Evolutionary conservation across 208 protist genomes (phyloP).

Genomic region (Leishmania major): DNA sequence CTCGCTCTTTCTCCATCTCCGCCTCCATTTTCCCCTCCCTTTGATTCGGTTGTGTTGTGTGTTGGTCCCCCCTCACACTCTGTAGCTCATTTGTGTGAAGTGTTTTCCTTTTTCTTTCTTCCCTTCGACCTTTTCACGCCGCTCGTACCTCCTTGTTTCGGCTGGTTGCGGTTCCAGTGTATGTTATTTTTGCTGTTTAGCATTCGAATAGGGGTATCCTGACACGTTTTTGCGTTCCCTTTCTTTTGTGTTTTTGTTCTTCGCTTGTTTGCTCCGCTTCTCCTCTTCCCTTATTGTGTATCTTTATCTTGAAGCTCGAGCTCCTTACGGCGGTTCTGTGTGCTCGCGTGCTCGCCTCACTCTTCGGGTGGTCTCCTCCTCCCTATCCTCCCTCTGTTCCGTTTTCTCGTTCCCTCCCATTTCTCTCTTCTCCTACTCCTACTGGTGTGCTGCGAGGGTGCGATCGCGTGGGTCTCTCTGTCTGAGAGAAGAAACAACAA

Average conservation of each 20-base stretch:
- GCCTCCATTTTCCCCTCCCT: not conserved
- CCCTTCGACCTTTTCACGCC: not conserved
- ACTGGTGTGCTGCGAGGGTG: not conserved
- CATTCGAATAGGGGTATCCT: not conserved
- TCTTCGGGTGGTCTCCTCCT: not conserved
- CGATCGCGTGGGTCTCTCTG: not conserved
- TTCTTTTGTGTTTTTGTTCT: not conserved
- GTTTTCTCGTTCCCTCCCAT: not conserved
- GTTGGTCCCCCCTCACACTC: not conserved
- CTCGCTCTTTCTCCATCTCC: not conserved
- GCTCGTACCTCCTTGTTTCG: not conserved
- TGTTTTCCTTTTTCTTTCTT: not conserved
- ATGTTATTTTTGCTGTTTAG: not conserved
- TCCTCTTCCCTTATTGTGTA: not conserved
- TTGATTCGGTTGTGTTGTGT: not conserved
- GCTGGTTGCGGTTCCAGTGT: not conserved
- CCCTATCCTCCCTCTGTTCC: not conserved
- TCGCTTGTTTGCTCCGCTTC: not conserved
- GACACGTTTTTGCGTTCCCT: not conserved
- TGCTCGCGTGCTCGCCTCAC: not conserved
- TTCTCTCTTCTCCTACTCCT: not conserved
- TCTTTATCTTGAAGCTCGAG: not conserved
- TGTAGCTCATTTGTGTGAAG: not conserved
- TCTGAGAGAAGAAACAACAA: not conserved
- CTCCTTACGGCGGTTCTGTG: not conserved